phyloP scores from a whole-genome alignment of 129 eudicot species.

The Tagetes erecta region DNA sequence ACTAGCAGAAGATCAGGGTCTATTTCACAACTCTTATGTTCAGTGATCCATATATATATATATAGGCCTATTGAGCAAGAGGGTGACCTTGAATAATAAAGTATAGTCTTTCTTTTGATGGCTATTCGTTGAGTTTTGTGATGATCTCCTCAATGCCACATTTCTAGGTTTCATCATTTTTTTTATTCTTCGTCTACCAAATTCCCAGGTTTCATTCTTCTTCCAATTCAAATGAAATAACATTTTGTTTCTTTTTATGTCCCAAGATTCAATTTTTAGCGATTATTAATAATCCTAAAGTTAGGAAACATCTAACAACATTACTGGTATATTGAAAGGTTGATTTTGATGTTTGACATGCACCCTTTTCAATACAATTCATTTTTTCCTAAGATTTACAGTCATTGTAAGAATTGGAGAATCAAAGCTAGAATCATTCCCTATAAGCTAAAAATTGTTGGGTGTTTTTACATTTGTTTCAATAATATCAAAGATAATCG shows the following conservation, averaged over 20 bases:
- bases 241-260: not conserved
- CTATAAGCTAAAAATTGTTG: not conserved
- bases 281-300: not conserved
- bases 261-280: slow-evolving; percentile 3
- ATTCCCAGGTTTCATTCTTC: slow-evolving; percentile 29
- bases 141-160: slow-evolving; percentile 29
- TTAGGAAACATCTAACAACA: not conserved
- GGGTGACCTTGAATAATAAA: slow-evolving; percentile 35
- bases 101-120: slow-evolving; percentile 20
- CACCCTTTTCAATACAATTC: not conserved
- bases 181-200: slow-evolving; percentile 28
- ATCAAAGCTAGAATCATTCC: not conserved
- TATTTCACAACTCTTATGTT: not conserved
- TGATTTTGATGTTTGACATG: slow-evolving; percentile 29
- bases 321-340: not conserved
- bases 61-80: slow-evolving; percentile 22
- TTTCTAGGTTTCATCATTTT: slow-evolving; percentile 41
- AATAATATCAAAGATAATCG: not conserved
- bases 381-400: not conserved
- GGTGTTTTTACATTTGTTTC: not conserved
- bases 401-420: not conserved
- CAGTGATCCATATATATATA: slow-evolving; percentile 19
- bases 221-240: not conserved
- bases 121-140: slow-evolving; percentile 27
- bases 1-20: slow-evolving; percentile 2